Base-by-base conservation (phyloP, 1,284 basidiomycete genomes). In the Boletellus sp. region DNA sequence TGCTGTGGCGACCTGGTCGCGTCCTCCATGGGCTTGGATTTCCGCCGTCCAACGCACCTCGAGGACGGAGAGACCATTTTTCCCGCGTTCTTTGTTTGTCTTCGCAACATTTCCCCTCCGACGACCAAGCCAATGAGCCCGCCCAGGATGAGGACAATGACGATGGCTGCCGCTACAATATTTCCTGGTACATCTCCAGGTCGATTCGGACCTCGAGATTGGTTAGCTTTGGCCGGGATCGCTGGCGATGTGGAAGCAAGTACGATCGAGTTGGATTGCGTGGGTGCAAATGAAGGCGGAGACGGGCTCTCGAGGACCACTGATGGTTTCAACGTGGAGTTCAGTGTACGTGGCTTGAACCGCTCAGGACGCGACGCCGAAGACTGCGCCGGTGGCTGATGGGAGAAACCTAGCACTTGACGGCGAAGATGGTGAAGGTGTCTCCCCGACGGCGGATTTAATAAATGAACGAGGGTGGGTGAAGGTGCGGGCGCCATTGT, bases 81-180 rank as follows among this genome's bases (percentile, higher is more conserved):
- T 4, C 18, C 38, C 18, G 42, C 21, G n/a, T 30, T 18, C 44
- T 37, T 68, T 37, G 46, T 22, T 37, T 50, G 53, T 49, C 55
- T 64, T 51, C 66, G 65, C 24, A 70, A n/a, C 33, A 58, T 47
- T 46, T 58, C 58, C 15, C 68, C 68, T 42, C 56, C 67, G 11
- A 66, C n/a, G 10, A 64, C 35, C 46, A 67, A 35, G 30, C 66
- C 60, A 10, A 67, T 38, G 15, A 67, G 56, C 15, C 62, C 60
- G 3, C 62, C 66, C 30, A 67, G 16, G 44, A 71, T n/a, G 35
- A 71, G 55, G 26, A 69, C 44, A 30, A 56, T 19, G 16, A 71
- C 56, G 13, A 58, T 39, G 26, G 60, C 46, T 3, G 56, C 67
- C 8, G 54, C 66, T 36, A 56, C 47, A 47, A 66, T 52, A 42